Base-by-base conservation (phyloP, 108 stramenopile species). In the Schizochytrium sp. region DNA sequence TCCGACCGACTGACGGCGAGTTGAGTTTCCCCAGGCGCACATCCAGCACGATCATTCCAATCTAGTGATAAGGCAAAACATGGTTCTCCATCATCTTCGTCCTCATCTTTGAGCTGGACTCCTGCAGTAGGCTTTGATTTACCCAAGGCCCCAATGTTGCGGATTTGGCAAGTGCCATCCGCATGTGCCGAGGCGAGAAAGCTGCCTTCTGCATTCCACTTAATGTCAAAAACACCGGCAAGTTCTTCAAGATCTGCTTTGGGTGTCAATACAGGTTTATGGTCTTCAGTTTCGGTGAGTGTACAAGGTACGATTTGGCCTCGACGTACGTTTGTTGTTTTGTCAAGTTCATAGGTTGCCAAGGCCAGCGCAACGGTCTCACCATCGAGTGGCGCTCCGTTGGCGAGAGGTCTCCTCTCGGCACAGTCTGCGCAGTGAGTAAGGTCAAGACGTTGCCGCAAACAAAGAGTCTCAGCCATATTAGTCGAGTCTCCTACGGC, bases 201-300 rank as follows among this genome's bases (percentile, higher is more conserved):
- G 50, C 38, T 10, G 15, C 53, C 76, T 17, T 83, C 76, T n/a
- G 47, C 76, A 2, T 53, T 83, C 76, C 76, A 83, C 40, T 83
- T 83, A 53, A 83, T 49, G 76, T 83, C 76, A 42, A 83, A 83
- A n/a, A 83, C 76, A 12, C 76, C 76, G 76, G 50, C 53, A 53
- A 83, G 47, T 5, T 83, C 76, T 8, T 17, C 76, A 12, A 41
- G 8, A 42, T 72, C 72, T 28, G 28, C 72, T 72, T 7, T 8
- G 8, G 41, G 72, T 15, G 38, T n/a, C 72, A 41, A 41, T 41
- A 5, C 15, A 5, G 8, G 40, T 12, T 72, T 12, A 15, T 72
- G 72, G 12, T 72, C 38, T 42, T 41, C 72, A 5, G 8, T 15
- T 7, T 15, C 10, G 12, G 50, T 38, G 1, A 49, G 13, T 0